A percentile compares a stretch with the other conserved stretches of the same genome.
phyloP scores from a whole-genome alignment of 768 basidiomycete genomes.

The Suillus clintonianus region DNA sequence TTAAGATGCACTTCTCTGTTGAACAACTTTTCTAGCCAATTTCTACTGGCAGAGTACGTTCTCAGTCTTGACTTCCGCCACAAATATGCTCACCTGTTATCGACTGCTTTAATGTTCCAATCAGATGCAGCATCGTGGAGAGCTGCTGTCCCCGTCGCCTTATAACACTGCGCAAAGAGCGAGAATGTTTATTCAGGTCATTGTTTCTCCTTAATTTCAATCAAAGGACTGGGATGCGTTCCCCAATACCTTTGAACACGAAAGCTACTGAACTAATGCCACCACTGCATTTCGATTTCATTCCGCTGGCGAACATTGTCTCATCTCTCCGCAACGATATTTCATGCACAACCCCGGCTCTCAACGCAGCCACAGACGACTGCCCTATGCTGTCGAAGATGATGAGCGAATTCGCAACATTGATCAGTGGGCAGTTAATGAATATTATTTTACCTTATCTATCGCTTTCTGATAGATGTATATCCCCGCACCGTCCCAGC shows the following conservation, averaged over 20 bases:
- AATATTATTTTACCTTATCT: slow-evolving; percentile 4
- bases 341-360: neutral
- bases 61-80: neutral
- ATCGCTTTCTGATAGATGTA: slow-evolving; percentile 10
- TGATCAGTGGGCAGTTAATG: neutral
- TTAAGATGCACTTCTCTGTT: neutral
- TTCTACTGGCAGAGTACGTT: neutral
- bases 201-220: neutral
- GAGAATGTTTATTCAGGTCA: neutral
- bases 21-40: neutral
- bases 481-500: neutral
- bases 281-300: neutral
- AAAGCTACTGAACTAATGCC: neutral
- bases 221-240: neutral
- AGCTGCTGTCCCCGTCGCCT: neutral
- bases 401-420: neutral
- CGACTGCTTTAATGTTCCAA: neutral
- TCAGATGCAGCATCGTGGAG: neutral
- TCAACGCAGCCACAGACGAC: neutral
- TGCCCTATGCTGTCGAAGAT: neutral
- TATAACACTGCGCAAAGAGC: neutral
- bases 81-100: neutral
- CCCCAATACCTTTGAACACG: neutral
- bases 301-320: neutral
- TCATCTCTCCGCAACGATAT: neutral